Evolutionary conservation across 306 rosid genomes (phyloP), one percentile per base, ranked within the genome.

Genomic region (Cucurbita pepo): DNA sequence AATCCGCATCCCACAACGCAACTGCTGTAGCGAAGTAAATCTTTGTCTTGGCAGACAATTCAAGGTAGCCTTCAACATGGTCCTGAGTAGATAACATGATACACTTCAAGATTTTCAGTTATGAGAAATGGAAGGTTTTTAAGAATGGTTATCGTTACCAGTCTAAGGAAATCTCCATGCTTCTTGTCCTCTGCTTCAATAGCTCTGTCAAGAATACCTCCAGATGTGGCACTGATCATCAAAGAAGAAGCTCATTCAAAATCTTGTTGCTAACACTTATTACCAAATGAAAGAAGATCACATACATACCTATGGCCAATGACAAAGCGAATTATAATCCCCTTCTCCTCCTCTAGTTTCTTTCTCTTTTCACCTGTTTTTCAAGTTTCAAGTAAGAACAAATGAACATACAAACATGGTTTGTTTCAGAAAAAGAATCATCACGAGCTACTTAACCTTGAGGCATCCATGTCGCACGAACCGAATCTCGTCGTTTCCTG

Each of bases 311-410:
- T 85, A 80, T 95, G 99, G 70, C 99, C 99, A 74, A 95, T 95
- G 81, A 88, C 96, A 61, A 95, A 95, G 59, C 97, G 97, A 16
- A 86, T 77, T 62, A 95, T 86, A 61, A 91, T 91, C 69, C 99
- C 99, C 87, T 95, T 91, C 85, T 95, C 98, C 82, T 92, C 99
- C 86, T 94, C 99, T 48, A 91, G 87, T 85, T 79, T 91, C 91
- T 85, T 95, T 81, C 90, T 86, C 82, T 88, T 89, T 59, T 94
- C 98, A 52, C 98, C 98, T 94, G 50, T 79, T 82, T 66, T 77
- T 75, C 77, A 81, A 53, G 60, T 62, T 75, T 74, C 76, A 75
- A 56, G 3, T 30, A 77, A 77, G 53, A 6, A 57, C 14, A 25
- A 69, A 50, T 30, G 21, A 50, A 0, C 1, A 1, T 7, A 15